A percentile compares a stretch with the other conserved stretches of the same genome.
These are phyloP conservation scores for Ophiorrhiza pumila DNA, from an alignment of 257 asterid species.

Conservation along the genomic window DNA sequence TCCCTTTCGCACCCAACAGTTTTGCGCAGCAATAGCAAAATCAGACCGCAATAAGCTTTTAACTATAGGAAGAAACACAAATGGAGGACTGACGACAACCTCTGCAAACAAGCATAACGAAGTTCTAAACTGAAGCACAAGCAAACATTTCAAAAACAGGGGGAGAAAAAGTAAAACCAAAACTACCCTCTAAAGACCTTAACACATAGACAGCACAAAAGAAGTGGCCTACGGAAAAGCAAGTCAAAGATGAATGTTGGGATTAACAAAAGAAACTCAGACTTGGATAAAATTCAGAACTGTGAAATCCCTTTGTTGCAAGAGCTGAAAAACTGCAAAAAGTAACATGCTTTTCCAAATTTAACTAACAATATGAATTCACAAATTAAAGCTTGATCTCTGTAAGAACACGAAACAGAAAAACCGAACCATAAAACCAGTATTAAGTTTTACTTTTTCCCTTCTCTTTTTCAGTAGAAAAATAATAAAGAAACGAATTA, in stretches of 20 bases:
- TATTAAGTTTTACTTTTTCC: neutral
- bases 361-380: neutral
- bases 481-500: neutral
- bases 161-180: neutral
- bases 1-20: slow-evolving; percentile 44
- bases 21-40: slow-evolving; percentile 44
- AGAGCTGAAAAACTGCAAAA: neutral
- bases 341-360: neutral
- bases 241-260: too few species aligned
- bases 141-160: neutral
- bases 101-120: slow-evolving; percentile 23
- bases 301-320: neutral
- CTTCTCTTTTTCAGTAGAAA: neutral
- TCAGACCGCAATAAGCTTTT: slow-evolving; percentile 39
- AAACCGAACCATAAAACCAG: neutral
- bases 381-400: neutral
- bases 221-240: too few species aligned
- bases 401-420: neutral
- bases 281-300: neutral
- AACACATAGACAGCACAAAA: too few species aligned
- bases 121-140: neutral
- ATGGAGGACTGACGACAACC: slow-evolving; percentile 47
- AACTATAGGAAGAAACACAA: slow-evolving; percentile 35
- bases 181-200: too few species aligned
- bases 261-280: too few species aligned